Conservation (phyloP, 805 yeast genomes). For the Yarrowia divulgata region DNA sequence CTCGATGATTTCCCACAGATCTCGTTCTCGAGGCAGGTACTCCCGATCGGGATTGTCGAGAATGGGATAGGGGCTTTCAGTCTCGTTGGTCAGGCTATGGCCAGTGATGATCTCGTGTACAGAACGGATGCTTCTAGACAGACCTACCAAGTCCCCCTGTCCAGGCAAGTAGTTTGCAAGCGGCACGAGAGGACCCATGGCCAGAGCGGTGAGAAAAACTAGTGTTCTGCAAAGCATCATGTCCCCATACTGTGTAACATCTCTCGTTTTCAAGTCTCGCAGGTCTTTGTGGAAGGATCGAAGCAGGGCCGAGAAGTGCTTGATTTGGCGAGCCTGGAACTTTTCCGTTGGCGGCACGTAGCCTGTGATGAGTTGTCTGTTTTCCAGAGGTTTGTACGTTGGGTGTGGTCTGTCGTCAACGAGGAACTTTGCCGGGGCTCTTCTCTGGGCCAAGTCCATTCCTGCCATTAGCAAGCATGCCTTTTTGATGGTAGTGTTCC, state of each 20-base stretch:
- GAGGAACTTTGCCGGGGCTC: conserved; percentile 14
- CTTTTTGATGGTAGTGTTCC: conserved; percentile 4
- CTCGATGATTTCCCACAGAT: background rate
- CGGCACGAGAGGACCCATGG: conserved; percentile 13
- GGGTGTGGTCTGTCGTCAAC: background rate
- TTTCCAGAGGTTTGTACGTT: background rate
- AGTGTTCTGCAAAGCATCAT: background rate
- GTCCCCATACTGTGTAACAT: background rate
- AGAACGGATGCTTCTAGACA: background rate
- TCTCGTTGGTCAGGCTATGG: background rate
- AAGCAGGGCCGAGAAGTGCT: background rate
- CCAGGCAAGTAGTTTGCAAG: background rate
- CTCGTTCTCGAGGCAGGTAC: conserved; percentile 2
- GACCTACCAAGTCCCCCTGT: conserved; percentile 6
- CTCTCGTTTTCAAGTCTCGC: background rate
- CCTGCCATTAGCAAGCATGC: conserved; percentile 4
- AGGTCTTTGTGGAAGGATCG: background rate
- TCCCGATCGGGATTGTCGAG: background rate
- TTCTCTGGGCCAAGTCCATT: conserved; percentile 10
- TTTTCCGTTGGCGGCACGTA: conserved; percentile 6
- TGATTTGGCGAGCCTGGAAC: background rate
- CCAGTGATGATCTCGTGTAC: conserved; percentile 9
- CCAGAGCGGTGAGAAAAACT: background rate
- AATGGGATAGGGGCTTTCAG: background rate
- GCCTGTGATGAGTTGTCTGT: background rate